Evolutionary conservation across 1,139 yeast genomes (phyloP).

Genomic region (Yamadazyma sp.): DNA sequence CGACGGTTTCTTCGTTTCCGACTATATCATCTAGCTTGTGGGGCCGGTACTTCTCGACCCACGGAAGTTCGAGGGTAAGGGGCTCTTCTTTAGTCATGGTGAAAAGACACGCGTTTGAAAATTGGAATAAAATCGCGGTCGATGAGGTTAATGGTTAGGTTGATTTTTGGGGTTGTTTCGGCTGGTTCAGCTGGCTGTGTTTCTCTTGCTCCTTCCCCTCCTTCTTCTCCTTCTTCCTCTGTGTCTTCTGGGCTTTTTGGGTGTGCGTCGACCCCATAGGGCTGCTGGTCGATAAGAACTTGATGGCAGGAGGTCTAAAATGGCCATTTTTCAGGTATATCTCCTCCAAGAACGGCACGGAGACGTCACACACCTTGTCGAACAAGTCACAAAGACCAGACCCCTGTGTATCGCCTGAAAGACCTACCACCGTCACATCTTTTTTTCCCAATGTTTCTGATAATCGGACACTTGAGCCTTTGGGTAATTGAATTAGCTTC

Average conservation of each 20-base stretch:
- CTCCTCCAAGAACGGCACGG: constrained; percentile 47
- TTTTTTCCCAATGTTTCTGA: constrained; percentile 30
- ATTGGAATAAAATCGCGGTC: constrained; percentile 8
- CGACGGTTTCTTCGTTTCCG: constrained; percentile 89
- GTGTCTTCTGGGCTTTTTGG: constrained; percentile 16
- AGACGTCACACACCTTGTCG: constrained; percentile 34
- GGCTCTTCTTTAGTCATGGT: constrained; percentile 12
- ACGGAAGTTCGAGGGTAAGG: constrained; percentile 40
- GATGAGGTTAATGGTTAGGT: no score
- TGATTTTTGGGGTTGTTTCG: no score
- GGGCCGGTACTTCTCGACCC: constrained; percentile 98
- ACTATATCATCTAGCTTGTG: constrained; percentile 76
- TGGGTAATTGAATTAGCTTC: constrained; percentile 53
- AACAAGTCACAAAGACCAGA: constrained; percentile 34
- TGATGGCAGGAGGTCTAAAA: constrained; percentile 35
- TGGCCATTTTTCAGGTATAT: constrained; percentile 12
- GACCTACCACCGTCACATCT: constrained; percentile 30
- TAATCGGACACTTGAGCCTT: constrained; percentile 39
- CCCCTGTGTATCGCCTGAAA: constrained; percentile 21
- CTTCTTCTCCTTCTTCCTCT: neutral
- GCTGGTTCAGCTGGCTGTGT: no score
- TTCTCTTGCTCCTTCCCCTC: no score
- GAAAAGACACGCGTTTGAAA: neutral
- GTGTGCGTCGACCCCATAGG: constrained; percentile 27
- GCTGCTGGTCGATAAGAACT: constrained; percentile 40